Base-by-base conservation (phyloP, 805 yeast species). In the Gaillardinia entomophila region DNA sequence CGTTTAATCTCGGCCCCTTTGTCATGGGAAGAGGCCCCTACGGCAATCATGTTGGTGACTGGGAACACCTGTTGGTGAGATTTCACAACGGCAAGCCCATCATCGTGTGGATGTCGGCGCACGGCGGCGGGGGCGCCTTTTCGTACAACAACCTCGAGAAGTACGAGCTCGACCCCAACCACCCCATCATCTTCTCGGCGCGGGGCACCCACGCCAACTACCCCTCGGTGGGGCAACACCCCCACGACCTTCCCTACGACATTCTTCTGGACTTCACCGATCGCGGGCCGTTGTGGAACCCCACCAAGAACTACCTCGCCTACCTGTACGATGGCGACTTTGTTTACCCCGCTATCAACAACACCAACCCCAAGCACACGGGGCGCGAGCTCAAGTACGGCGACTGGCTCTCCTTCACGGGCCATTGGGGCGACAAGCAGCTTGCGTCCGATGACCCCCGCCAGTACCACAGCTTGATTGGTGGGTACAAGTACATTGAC, bases 1-100 rank as follows among this genome's bases (percentile, higher is more conserved):
- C 95, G 2, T 90, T 90, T 65, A 90, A 90, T 53, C 65, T 85
- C 42, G 98, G 98, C 0, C 97, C 98, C 0, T 90, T 80, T 60
- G 97, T 90, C 7, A 88, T 90, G 97, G 97, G 97, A 3, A 73
- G 75, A 24, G 98, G 98, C 0, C 98, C 98, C 0, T 92, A 82
- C 65, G 98, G 98, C 0, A 84, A 90, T 53, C 98, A 90, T 52
- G 78, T 92, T 22, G 98, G 97, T 5, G 98, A 90, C 62, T 90
- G 98, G 98, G 98, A 90, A 48, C 98, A 90, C 55, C 78, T 94
- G 1, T 60, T 90, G 23, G 90, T 88, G 11, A 67, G 98, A 16
- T 90, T 86, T 52, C 75, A 79, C 48, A 71, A 81, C 3, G 95
- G 96, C 1, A 60, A 68, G 36, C 97, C 98, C 0, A 68, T 79